Evolutionary conservation across 805 yeast genomes (phyloP), one percentile per base, ranked within the genome.

Genomic region (Wickerhamomyces hampshirensis): DNA sequence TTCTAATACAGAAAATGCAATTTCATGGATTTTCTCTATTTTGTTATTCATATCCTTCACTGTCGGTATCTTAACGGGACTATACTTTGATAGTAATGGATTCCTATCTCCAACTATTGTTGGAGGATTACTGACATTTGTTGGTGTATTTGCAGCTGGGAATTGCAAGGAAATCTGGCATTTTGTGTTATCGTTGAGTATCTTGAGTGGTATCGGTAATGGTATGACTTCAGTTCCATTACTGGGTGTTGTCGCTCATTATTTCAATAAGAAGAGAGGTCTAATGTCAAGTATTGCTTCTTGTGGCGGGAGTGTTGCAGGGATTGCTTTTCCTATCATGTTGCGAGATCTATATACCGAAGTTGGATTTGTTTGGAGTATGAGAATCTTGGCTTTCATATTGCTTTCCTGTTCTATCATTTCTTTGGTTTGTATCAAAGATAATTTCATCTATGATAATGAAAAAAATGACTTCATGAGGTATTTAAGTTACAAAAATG

Each of bases 11-110:
- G 61, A 73, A 2, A 65, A 80, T 1, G 56, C 72, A 2, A 65
- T 77, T 5, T 70, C 82, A 4, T 77, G 85, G 84, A 69, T 80
- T 18, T 80, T 80, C 47, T 77, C 86, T 2, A 56, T 79, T 23
- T 73, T 67, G 51, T 54, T 70, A 36, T 68, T 73, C 21, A 53
- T 77, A 21, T 62, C 72, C 6, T 75, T 71, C 47, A 53, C 65
- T 6, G 59, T 71, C 2, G 71, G 75, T 7, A 60, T 75, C 24
- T 53, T 76, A 16, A 64, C 72, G 6, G 88, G 84, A 4, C 72
- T 77, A 7, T 59, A 71, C 9, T 77, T 77, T 46, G 84, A 77
- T 46, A 58, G 67, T 39, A 62, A 66, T 30, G 84, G 84, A 0
- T 60, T 72, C 17, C 59, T 57, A 23, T 36, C 46, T 10, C 67